These are phyloP conservation scores for Myrmaecium sp. DNA, from an alignment of 2,329 filamentous ascomycete species.

Conservation along the genomic window DNA sequence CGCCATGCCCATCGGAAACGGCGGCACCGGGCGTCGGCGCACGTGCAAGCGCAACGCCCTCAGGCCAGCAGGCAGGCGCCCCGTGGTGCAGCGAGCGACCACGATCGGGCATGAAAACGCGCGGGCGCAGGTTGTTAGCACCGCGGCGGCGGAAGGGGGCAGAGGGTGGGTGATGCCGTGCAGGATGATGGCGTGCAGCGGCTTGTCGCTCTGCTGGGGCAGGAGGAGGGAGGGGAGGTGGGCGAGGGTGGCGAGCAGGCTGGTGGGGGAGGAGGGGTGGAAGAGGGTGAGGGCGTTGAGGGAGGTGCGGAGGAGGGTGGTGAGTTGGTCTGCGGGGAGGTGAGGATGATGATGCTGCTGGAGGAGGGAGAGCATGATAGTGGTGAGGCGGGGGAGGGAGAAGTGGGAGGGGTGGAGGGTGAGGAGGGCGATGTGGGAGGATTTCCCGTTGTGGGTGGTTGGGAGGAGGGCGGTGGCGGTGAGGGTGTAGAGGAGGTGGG, in stretches of 20 bases:
- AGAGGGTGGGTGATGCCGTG: constrained; percentile 36
- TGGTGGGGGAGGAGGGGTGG: constrained; percentile 33
- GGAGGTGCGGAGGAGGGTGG: constrained; percentile 17
- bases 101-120: constrained; percentile 5
- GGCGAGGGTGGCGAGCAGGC: constrained; percentile 32
- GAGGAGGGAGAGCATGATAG: constrained; percentile 17
- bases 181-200: constrained; percentile 34
- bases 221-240: constrained; percentile 35
- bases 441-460: constrained; percentile 9
- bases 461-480: constrained; percentile 35
- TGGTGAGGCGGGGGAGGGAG: constrained; percentile 29
- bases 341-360: neutral
- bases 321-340: constrained; percentile 4
- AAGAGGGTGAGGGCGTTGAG: constrained; percentile 43
- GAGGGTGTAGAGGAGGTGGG: constrained; percentile 41
- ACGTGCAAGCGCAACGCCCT: constrained; percentile 18
- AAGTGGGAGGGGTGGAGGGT: constrained; percentile 40
- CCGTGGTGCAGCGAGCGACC: constrained; percentile 11
- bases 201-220: constrained; percentile 30
- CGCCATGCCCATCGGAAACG: constrained; percentile 18
- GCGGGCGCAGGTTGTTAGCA: constrained; percentile 3
- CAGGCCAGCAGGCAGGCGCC: constrained; percentile 13
- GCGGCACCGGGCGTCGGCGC: constrained; percentile 14
- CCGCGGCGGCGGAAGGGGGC: constrained; percentile 22
- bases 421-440: constrained; percentile 30